Evolutionary conservation across 257 asterid species (phyloP).

Genomic region (Solanum clarkiae): DNA sequence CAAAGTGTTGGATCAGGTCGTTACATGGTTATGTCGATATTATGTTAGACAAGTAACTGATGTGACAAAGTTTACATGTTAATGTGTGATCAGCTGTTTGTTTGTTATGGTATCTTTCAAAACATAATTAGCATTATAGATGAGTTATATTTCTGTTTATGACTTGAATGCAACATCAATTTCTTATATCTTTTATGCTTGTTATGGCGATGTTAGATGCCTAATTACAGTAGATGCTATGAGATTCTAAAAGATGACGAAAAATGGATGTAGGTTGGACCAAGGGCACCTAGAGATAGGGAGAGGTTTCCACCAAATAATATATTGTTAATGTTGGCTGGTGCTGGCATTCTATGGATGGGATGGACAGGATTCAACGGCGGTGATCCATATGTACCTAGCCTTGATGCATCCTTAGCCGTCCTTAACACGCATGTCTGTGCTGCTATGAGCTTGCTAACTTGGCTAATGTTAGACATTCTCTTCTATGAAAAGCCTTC

Average conservation of each 20-base stretch:
- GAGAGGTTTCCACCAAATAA: constrained; percentile 68
- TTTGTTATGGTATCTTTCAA: no score
- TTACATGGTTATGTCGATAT: not conserved
- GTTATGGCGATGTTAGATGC: not conserved
- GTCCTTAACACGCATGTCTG: constrained; percentile 63
- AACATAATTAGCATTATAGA: not conserved
- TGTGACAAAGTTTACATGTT: not conserved
- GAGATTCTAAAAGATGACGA: not conserved
- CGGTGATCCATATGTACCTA: constrained; percentile 58
- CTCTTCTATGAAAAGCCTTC: constrained; percentile 64
- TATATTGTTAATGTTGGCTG: constrained; percentile 56
- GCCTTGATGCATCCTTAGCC: constrained; percentile 66
- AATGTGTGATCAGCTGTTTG: not conserved
- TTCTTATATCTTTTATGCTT: not conserved
- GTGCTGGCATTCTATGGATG: constrained; percentile 75
- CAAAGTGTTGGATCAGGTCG: no score
- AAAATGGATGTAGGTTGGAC: constrained; percentile 44
- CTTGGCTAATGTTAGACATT: constrained; percentile 61
- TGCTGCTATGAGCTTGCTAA: constrained; percentile 64
- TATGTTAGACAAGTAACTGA: not conserved
- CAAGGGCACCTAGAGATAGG: constrained; percentile 42
- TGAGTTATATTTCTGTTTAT: not conserved
- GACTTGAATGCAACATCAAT: not conserved
- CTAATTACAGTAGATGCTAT: not conserved
- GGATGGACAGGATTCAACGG: constrained; percentile 94